phyloP scores from a whole-genome alignment of 75 land plant genomes.

The Isoetes taiwanensis region DNA sequence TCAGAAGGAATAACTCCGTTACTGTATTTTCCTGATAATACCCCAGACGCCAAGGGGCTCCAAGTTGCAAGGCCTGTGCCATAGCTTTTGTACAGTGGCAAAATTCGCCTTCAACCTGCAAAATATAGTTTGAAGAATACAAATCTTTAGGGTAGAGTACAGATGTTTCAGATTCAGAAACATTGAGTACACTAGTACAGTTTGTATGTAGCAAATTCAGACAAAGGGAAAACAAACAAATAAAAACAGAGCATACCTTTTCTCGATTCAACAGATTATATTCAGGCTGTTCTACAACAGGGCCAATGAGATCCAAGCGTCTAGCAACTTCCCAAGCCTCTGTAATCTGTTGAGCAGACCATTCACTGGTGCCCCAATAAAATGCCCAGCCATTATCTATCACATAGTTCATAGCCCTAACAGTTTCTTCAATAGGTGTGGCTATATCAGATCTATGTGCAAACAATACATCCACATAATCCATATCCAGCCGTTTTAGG shows the following conservation, averaged over 20 bases:
- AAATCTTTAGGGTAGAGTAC: too few relatives aligned
- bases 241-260: conserved; percentile 56
- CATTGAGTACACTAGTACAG: too few relatives aligned
- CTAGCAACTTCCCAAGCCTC: conserved; percentile 88
- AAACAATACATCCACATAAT: conserved; percentile 77
- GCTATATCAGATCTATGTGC: conserved; percentile 72
- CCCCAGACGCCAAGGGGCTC: conserved; percentile 98
- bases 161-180: too few relatives aligned
- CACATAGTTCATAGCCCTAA: conserved; percentile 91
- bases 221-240: too few relatives aligned
- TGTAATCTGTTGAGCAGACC: conserved; percentile 92
- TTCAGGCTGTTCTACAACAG: conserved; percentile 90
- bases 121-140: too few relatives aligned
- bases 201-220: too few relatives aligned
- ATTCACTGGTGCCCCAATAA: conserved; percentile 99
- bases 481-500: conserved; percentile 80
- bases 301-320: conserved; percentile 77
- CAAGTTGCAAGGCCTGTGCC: conserved; percentile 93
- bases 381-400: conserved; percentile 94
- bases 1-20: conserved; percentile 60
- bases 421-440: conserved; percentile 97
- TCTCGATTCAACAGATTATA: conserved; percentile 75
- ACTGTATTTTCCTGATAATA: conserved; percentile 83
- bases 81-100: conserved; percentile 70
- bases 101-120: conserved; percentile 80